Evolutionary conservation across 2,329 filamentous ascomycete genomes (phyloP).

Genomic region (Raffaelea ambrosiae): DNA sequence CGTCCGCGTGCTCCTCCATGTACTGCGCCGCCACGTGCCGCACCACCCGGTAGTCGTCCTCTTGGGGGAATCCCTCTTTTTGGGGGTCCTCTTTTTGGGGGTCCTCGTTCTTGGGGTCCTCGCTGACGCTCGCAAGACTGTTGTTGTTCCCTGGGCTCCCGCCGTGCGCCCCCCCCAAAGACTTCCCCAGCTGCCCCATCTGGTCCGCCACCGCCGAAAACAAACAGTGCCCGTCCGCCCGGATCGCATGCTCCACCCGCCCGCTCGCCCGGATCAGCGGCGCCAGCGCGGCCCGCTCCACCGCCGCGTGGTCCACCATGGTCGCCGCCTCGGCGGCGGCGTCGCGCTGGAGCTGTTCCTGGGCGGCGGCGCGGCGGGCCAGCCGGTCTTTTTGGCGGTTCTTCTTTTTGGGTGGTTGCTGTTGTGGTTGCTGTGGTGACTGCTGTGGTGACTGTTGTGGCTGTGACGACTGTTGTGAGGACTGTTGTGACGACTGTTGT

Average conservation of each 20-base stretch:
- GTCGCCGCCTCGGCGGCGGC: constrained; percentile 68
- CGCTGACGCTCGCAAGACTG: constrained; percentile 9
- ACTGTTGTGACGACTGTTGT: not conserved
- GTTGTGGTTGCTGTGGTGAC: constrained; percentile 11
- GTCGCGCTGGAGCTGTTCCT: constrained; percentile 56
- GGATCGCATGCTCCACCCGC: constrained; percentile 69
- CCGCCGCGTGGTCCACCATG: constrained; percentile 63
- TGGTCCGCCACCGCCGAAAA: constrained; percentile 90
- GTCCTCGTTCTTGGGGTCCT: constrained; percentile 18
- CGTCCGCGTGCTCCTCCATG: constrained; percentile 64
- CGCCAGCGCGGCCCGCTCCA: constrained; percentile 64
- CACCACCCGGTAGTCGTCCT: constrained; percentile 52
- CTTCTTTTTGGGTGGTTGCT: constrained; percentile 53
- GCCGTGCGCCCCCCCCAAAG: constrained; percentile 20
- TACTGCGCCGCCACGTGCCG: constrained; percentile 66
- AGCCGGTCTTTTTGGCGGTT: constrained; percentile 89
- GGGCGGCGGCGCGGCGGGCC: constrained; percentile 79
- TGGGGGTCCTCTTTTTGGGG: not conserved
- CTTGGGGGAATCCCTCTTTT: constrained; percentile 3
- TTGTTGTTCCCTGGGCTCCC: constrained; percentile 3
- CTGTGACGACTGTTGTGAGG: constrained; percentile 11
- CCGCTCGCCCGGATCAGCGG: constrained; percentile 53
- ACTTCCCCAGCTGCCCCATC: constrained; percentile 45
- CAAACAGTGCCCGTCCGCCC: constrained; percentile 88
- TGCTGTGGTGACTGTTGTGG: constrained; percentile 13